Evolutionary conservation across 2,329 filamentous ascomycete species (phyloP).

Genomic region (Colletotrichum zoysiae): DNA sequence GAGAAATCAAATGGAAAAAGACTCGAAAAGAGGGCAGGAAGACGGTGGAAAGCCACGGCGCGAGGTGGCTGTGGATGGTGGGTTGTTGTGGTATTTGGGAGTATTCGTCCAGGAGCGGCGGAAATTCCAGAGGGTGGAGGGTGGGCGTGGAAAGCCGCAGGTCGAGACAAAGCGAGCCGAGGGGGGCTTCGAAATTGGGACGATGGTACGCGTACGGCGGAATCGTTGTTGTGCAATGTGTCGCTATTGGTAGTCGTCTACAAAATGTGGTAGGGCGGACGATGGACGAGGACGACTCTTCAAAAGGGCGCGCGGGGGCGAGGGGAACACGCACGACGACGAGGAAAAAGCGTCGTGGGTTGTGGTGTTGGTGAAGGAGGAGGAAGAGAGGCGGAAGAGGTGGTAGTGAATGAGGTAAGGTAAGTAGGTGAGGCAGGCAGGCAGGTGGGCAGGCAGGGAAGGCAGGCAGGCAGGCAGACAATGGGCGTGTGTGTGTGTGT

Average conservation of each 20-base stretch:
- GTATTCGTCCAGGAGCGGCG: constrained; percentile 35
- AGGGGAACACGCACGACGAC: not conserved
- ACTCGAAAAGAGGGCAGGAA: constrained; percentile 15
- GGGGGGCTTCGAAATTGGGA: constrained; percentile 33
- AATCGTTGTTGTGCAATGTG: constrained; percentile 4
- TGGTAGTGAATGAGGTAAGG: constrained; percentile 33
- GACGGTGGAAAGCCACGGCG: constrained; percentile 15
- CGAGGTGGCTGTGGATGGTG: constrained; percentile 25
- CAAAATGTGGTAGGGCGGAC: not conserved
- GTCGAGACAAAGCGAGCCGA: constrained; percentile 37
- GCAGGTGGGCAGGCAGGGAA: too few relatives aligned
- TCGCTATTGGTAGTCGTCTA: constrained; percentile 7
- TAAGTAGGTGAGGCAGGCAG: constrained; percentile 1
- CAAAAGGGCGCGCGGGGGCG: not conserved
- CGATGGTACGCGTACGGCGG: constrained; percentile 2
- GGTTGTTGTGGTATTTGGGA: constrained; percentile 39
- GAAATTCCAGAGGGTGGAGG: constrained; percentile 42
- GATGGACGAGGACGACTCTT: constrained; percentile 1
- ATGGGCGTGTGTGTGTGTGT: constrained; percentile 17
- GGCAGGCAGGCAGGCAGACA: not conserved
- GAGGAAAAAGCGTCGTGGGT: not conserved
- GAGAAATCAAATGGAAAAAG: not conserved
- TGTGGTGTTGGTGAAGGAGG: constrained; percentile 30
- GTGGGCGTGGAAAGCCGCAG: constrained; percentile 34
- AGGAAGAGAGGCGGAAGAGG: constrained; percentile 25